Base-by-base conservation (phyloP, 1,284 basidiomycete species). In the Singerocomus inundabilis region DNA sequence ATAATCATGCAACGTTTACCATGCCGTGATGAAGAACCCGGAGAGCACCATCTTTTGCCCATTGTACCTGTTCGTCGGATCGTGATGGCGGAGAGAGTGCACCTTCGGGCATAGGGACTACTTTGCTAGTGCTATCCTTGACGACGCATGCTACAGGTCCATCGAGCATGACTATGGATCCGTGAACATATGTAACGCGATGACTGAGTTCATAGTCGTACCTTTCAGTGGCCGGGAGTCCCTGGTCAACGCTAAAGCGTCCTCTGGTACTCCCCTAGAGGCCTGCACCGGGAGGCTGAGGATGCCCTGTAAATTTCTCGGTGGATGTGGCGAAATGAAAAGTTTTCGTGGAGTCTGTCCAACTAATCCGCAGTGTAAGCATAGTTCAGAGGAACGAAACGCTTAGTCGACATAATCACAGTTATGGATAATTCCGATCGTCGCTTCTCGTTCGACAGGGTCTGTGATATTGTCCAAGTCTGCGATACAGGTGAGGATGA, bases 351-450 rank as follows among this genome's bases (percentile, higher is more conserved):
- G 93, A 0, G 93, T 95, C 70, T 95, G 92, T 15, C 93, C 93
- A 62, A 95, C 90, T 91, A 57, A 21, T 6, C 46, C 29, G 49
- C 12, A 12, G 38, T 18, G 36, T 61, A 28, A 67, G 54, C 18
- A 49, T 38, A 48, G 16, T 33, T 36, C 28, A 11, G 34, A n/a
- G 28, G 24, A 16, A 44, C 12, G 8, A 29, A 3, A 35, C 7
- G 28, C 12, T 12, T 2, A 28, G 16, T 2, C 1, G 16, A 44
- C n/a, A 39, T 58, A 78, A 46, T 63, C 57, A 91, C 92, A 96
- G 57, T 96, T 97, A 70, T 98, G 94, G 40, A 98, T 97, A 56
- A 95, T 96, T 5, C 93, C 92, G 8, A 95, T 90, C 2, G 91
- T 92, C 0, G 94, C 93, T 60, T 94, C 91, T 34, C 91, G 82